A percentile compares a stretch with the other conserved stretches of the same genome.
Evolutionary conservation across 345 rosid genomes (phyloP).

Genomic region (Aquilaria sinensis): DNA sequence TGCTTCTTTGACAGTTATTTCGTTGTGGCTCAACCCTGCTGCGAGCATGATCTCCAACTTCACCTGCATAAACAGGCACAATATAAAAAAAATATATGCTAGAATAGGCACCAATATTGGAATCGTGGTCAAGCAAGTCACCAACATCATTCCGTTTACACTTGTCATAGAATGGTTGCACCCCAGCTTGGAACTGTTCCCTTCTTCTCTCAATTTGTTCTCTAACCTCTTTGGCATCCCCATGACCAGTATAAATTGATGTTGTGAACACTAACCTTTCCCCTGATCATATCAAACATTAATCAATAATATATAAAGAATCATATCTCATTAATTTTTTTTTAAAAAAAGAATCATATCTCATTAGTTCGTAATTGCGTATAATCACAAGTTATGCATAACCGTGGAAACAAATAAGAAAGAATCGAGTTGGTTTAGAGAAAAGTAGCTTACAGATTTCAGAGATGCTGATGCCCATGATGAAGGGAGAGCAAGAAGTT

Average conservation of each 20-base stretch:
- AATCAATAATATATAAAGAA: too few species aligned
- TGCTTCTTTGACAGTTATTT: constrained; percentile 36
- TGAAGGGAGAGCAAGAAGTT: constrained; percentile 32
- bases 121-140: not conserved
- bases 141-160: constrained; percentile 43
- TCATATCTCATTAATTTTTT: too few species aligned
- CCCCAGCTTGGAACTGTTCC: constrained; percentile 26
- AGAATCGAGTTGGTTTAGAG: too few species aligned
- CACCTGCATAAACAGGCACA: constrained; percentile 21
- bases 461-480: constrained; percentile 26
- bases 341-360: too few species aligned
- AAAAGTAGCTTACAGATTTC: constrained; percentile 33
- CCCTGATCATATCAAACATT: constrained; percentile 19
- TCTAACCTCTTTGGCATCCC: constrained; percentile 31
- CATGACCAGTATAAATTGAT: constrained; percentile 8
- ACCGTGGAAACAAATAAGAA: too few species aligned
- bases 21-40: constrained; percentile 31
- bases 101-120: not conserved
- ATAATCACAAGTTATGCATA: too few species aligned
- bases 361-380: too few species aligned
- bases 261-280: constrained; percentile 31
- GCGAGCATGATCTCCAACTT: constrained; percentile 52
- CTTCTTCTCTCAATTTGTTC: constrained; percentile 41
- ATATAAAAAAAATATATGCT: not conserved
- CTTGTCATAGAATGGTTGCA: constrained; percentile 33